phyloP scores from a whole-genome alignment of 352 stramenopile species.

The Phytopythium ostracodes region DNA sequence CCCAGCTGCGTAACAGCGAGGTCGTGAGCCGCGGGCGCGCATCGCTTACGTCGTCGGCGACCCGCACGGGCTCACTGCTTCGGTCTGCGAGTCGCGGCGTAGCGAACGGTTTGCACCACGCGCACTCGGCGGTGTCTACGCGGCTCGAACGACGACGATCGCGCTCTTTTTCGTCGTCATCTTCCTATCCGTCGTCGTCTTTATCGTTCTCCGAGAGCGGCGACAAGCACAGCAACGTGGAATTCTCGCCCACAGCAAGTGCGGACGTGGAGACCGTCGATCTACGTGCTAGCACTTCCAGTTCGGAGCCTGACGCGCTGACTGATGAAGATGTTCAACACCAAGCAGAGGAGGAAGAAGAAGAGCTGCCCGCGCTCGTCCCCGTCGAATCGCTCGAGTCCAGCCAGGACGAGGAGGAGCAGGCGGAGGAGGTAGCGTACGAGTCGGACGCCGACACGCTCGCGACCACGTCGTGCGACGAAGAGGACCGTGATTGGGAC shows the following conservation, averaged over 20 bases:
- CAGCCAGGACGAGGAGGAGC: constrained; percentile 14
- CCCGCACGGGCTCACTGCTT: constrained; percentile 42
- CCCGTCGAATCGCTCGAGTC: constrained; percentile 9
- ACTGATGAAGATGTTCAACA: neutral
- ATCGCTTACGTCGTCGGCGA: constrained; percentile 42
- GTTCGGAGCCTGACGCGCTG: constrained; percentile 10
- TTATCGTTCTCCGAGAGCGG: constrained; percentile 2
- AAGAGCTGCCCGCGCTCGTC: constrained; percentile 13
- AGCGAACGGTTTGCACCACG: constrained; percentile 37
- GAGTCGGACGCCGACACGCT: constrained; percentile 62
- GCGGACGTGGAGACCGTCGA: constrained; percentile 26
- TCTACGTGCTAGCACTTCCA: constrained; percentile 13
- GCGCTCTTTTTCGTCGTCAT: constrained; percentile 7
- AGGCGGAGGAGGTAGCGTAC: constrained; percentile 14
- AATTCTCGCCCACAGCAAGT: neutral
- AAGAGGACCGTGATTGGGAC: constrained; percentile 50
- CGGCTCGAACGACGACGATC: constrained; percentile 58
- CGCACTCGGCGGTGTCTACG: constrained; percentile 30
- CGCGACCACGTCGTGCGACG: constrained; percentile 40
- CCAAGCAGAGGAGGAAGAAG: constrained; percentile 15
- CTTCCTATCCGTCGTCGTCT: constrained; percentile 5
- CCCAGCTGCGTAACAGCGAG: constrained; percentile 25
- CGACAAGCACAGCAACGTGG: neutral
- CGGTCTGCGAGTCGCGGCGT: constrained; percentile 40
- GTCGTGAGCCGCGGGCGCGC: constrained; percentile 45